A percentile compares a stretch with the other conserved stretches of the same genome.
Evolutionary conservation across 164 flowering plant genomes (phyloP).

Genomic region (Nymphaea thermarum): DNA sequence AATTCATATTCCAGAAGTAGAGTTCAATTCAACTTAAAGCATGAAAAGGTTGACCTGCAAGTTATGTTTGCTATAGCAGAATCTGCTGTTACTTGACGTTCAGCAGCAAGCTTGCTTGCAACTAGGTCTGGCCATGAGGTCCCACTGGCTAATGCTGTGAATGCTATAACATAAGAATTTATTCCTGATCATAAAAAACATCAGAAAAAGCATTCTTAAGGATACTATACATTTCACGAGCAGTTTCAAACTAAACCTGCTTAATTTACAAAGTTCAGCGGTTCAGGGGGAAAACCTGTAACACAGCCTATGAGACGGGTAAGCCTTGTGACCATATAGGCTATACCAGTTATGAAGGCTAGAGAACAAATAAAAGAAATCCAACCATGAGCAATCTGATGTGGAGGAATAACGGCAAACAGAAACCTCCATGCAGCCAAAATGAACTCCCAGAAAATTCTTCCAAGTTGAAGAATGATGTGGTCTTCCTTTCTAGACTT

Average conservation of each 20-base stretch:
- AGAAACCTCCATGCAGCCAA: constrained; percentile 73
- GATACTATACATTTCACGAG: no score
- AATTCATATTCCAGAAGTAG: no score
- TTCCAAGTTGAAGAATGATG: constrained; percentile 24
- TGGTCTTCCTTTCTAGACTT: constrained; percentile 25
- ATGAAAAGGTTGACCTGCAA: constrained; percentile 56
- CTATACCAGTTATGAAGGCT: constrained; percentile 70
- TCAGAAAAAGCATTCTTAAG: not conserved
- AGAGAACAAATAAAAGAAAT: constrained; percentile 75
- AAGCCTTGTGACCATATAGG: constrained; percentile 61
- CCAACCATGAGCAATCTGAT: constrained; percentile 85
- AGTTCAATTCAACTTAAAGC: no score
- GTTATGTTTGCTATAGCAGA: constrained; percentile 97
- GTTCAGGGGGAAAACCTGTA: constrained; percentile 39
- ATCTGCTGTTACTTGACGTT: constrained; percentile 85
- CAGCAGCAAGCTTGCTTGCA: constrained; percentile 97
- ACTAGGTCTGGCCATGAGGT: constrained; percentile 99
- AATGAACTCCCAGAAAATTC: constrained; percentile 44
- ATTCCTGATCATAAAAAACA: constrained; percentile 40
- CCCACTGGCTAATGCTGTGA: constrained; percentile 82
- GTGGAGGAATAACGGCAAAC: constrained; percentile 84
- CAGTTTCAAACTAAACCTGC: no score
- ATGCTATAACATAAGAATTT: constrained; percentile 82
- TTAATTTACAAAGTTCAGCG: no score
- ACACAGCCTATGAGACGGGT: constrained; percentile 83